These are phyloP conservation scores for Colletotrichum sp. DNA, from an alignment of 2,329 filamentous ascomycete species.

Conservation along the genomic window DNA sequence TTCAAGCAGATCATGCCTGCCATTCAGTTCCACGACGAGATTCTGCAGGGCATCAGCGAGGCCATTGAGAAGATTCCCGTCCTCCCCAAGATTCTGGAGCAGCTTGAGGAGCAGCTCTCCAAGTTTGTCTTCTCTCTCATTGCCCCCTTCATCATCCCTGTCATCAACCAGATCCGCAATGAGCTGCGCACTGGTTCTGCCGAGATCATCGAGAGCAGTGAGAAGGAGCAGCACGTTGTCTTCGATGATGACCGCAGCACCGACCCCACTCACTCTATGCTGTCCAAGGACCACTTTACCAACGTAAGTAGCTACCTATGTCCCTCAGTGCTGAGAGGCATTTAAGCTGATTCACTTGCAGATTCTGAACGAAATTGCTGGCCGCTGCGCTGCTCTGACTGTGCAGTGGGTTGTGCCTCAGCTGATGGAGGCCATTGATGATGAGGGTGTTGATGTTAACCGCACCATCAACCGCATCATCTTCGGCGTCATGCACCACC, in stretches of 20 bases:
- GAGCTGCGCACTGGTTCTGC: conserved; percentile 86
- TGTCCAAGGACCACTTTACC: conserved; percentile 94
- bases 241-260: conserved; percentile 78
- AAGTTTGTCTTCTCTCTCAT: conserved; percentile 92
- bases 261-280: conserved; percentile 93
- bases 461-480: conserved; percentile 78
- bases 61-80: conserved; percentile 87
- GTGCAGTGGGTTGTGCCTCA: conserved; percentile 89
- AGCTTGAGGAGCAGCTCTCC: conserved; percentile 86
- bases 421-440: conserved; percentile 86
- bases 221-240: conserved; percentile 84
- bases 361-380: conserved; percentile 86
- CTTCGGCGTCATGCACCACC: conserved; percentile 85
- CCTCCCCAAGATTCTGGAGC: conserved; percentile 82
- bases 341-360: conserved; percentile 27
- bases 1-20: conserved; percentile 85
- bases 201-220: conserved; percentile 85
- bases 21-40: conserved; percentile 87
- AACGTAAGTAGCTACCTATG: conserved; percentile 56
- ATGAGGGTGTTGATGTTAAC: conserved; percentile 72
- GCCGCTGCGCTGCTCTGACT: conserved; percentile 78
- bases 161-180: conserved; percentile 84
- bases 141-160: conserved; percentile 84
- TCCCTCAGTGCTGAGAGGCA: neutral
- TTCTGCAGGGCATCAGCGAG: conserved; percentile 79